Evolutionary conservation across 1,139 yeast genomes (phyloP), one percentile per base, ranked within the genome.

Genomic region (Zygoascus hellenicus): DNA sequence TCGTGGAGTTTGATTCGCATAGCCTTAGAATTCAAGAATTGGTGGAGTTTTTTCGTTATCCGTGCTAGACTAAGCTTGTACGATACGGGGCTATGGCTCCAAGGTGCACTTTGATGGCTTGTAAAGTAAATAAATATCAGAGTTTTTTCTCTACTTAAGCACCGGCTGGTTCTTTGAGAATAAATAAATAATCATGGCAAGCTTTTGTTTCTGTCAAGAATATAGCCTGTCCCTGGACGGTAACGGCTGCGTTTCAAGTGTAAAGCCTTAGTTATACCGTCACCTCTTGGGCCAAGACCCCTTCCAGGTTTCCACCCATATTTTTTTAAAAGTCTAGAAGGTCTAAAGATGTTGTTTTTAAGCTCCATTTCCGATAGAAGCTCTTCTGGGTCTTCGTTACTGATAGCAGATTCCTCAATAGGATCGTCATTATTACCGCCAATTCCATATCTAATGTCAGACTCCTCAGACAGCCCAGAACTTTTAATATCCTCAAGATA

Each of bases 31-130:
- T 33, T 55, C 19, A 30, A 22, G 6, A 70, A 64, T 48, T 81
- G 82, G 86, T 63, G 70, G 51, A 58, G 53, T 9, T 83, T 75
- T 60, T 78, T 80, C 52, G 68, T 66, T 42, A 68, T 89, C 45
- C 63, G 71, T 33, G 68, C 78, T 38, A 76, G 80, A 51, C 69
- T 87, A 54, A 67, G 68, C 29, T 28, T 80, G 2, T 85, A 79
- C 60, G 94, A 86, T 32, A 22, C 15, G 26, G 28, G 41, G n/a
- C 28, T 39, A 35, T 36, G 34, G 36, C 10, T 19, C 14, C 16
- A 17, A 19, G 19, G 30, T 22, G n/a, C 11, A 7, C 14, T n/a
- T 15, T 14, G 19, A 36, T 17, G 26, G 4, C 10, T 32, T 28
- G 28, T 15, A 26, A 10, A 39, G 9, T 22, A 22, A 26, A 16